Conservation (phyloP, 306 rosid genomes). For the Pyrus betulifolia region DNA sequence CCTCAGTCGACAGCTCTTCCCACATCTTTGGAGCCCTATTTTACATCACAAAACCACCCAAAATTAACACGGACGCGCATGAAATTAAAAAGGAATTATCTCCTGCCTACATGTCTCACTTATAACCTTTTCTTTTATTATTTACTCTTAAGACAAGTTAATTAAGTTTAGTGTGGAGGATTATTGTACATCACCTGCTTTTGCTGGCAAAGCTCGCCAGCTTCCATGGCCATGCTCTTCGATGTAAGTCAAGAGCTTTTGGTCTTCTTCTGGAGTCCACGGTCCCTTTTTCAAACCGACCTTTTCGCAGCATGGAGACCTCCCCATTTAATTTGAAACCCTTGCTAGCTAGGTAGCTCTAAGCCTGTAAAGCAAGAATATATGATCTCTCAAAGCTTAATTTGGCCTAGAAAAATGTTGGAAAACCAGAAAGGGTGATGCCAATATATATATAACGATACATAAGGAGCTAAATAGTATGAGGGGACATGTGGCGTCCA, state of each 20-base stretch:
- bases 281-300: constrained; percentile 97
- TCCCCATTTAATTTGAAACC: constrained; percentile 44
- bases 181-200: constrained; percentile 53
- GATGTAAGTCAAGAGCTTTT: constrained; percentile 75
- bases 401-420: neutral
- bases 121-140: neutral
- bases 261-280: constrained; percentile 99
- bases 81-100: neutral
- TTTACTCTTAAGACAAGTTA: no score
- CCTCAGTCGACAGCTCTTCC: constrained; percentile 87
- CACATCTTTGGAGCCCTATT: constrained; percentile 91
- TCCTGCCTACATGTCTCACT: neutral
- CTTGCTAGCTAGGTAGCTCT: neutral
- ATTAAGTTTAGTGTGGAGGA: neutral
- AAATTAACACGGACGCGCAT: neutral
- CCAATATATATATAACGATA: neutral
- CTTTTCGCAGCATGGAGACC: constrained; percentile 95
- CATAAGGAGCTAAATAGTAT: neutral
- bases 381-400: neutral
- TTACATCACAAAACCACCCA: neutral
- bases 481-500: neutral
- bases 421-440: neutral
- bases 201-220: constrained; percentile 95
- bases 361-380: neutral
- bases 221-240: constrained; percentile 95